phyloP scores from a whole-genome alignment of 1,284 basidiomycete genomes.

The Ceratobasidium sp. region DNA sequence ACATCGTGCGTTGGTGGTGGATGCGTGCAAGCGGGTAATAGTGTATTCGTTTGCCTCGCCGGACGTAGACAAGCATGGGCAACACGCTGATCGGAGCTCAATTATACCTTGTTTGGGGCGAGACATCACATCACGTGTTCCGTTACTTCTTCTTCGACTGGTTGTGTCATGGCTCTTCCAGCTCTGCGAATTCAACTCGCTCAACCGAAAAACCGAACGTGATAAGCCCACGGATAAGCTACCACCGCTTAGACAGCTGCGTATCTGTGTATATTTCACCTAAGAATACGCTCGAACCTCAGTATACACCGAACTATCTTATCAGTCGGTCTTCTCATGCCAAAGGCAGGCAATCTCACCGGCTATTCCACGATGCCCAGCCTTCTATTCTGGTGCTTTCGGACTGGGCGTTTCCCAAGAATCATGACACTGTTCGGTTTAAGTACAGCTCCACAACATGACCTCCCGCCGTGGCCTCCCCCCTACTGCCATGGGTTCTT shows the following conservation, averaged over 20 bases:
- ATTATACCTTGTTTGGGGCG: conserved; percentile 18
- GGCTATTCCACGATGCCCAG: conserved; percentile 16
- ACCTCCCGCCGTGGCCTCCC: neutral
- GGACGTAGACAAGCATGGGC: conserved; percentile 11
- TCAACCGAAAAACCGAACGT: conserved; percentile 30
- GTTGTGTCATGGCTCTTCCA: neutral
- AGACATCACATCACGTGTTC: conserved; percentile 13
- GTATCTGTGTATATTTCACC: neutral
- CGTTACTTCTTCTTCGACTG: neutral
- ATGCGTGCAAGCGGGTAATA: conserved; percentile 20
- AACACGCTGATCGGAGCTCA: conserved; percentile 32
- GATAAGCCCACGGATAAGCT: conserved; percentile 16
- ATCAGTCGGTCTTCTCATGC: conserved; percentile 11
- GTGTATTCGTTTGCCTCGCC: neutral
- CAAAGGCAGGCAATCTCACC: neutral
- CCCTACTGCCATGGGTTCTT: conserved; percentile 1
- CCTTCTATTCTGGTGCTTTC: conserved; percentile 35
- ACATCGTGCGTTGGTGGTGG: conserved; percentile 26
- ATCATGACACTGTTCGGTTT: conserved; percentile 1
- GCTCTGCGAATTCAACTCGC: neutral
- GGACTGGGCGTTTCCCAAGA: conserved; percentile 20
- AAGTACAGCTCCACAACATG: conserved; percentile 8
- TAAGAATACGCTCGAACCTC: neutral
- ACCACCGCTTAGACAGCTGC: conserved; percentile 17
- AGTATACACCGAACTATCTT: conserved; percentile 19